These are phyloP conservation scores for Fusarium decemcellulare DNA, from an alignment of 2,329 filamentous ascomycete species.

Conservation along the genomic window DNA sequence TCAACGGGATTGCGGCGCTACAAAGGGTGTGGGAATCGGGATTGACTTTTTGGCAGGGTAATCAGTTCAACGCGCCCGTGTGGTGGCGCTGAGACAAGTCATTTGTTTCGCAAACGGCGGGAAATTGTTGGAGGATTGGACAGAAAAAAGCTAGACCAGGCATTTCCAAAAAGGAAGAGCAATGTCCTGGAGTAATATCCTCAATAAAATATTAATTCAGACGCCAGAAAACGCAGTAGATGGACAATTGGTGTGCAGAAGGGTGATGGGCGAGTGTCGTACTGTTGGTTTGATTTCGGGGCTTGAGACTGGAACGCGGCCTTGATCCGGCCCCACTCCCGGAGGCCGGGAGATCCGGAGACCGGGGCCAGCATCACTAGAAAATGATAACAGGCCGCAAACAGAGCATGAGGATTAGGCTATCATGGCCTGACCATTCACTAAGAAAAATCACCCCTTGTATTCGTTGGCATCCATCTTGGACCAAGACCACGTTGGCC, in stretches of 20 bases:
- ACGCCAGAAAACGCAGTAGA: not conserved
- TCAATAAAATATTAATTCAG: conserved; percentile 7
- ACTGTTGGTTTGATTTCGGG: conserved; percentile 1
- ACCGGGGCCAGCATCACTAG: not conserved
- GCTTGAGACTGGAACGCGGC: conserved; percentile 3
- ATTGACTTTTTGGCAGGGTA: conserved; percentile 21
- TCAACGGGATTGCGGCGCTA: conserved; percentile 34
- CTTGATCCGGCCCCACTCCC: conserved; percentile 3
- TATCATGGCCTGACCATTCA: not conserved
- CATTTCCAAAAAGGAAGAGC: conserved; percentile 10
- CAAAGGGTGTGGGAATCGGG: conserved; percentile 22
- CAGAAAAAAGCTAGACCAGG: not conserved
- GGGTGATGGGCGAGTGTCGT: not conserved
- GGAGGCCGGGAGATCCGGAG: not conserved
- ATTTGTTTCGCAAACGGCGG: conserved; percentile 29
- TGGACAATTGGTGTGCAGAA: too few species aligned
- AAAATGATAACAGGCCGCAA: not conserved
- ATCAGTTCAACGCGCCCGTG: conserved; percentile 16
- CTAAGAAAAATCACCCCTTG: not conserved
- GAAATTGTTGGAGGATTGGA: conserved; percentile 19
- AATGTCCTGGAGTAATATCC: conserved; percentile 23
- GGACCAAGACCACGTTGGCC: not conserved
- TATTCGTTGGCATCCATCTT: not conserved
- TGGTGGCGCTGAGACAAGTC: conserved; percentile 42
- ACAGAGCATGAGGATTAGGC: not conserved